A percentile compares a stretch with the other conserved stretches of the same genome.
Conservation (phyloP, 2,329 filamentous ascomycete species). For the Chalaropsis thielavioides region DNA sequence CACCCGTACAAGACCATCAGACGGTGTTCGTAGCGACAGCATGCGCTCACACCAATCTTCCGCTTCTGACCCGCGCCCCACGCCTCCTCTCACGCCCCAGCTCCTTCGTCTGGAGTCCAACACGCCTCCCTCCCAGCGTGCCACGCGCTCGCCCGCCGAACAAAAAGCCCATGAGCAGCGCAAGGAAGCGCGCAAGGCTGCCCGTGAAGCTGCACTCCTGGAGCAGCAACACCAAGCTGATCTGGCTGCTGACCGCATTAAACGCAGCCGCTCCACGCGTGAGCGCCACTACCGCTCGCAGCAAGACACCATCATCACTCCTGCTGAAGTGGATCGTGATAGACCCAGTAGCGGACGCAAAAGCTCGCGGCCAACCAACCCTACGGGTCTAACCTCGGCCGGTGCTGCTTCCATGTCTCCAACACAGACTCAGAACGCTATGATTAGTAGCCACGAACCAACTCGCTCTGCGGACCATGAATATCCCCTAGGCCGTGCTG, state of each 20-base stretch:
- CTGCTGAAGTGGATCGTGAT: neutral
- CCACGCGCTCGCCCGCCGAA: conserved; percentile 4
- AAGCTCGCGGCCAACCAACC: neutral
- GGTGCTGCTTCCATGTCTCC: neutral
- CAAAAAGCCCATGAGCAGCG: neutral
- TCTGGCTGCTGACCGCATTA: neutral
- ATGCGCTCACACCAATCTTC: conserved; percentile 11
- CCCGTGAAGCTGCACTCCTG: neutral
- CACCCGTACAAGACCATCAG: neutral
- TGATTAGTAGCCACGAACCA: neutral
- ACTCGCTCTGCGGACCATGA: neutral
- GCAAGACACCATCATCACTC: neutral
- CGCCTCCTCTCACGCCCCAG: neutral
- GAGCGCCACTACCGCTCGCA: neutral
- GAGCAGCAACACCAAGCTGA: neutral
- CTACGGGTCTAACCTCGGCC: neutral
- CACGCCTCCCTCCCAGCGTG: conserved; percentile 8
- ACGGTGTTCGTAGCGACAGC: conserved; percentile 11
- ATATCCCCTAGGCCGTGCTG: neutral
- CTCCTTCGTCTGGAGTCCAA: conserved; percentile 7
- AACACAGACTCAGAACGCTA: neutral
- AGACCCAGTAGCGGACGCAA: neutral
- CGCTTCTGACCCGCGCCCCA: neutral
- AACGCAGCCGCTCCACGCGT: neutral
- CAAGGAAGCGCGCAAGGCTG: neutral